Conservation (phyloP, 2,329 filamentous ascomycete genomes). For the Fusarium sp. region DNA sequence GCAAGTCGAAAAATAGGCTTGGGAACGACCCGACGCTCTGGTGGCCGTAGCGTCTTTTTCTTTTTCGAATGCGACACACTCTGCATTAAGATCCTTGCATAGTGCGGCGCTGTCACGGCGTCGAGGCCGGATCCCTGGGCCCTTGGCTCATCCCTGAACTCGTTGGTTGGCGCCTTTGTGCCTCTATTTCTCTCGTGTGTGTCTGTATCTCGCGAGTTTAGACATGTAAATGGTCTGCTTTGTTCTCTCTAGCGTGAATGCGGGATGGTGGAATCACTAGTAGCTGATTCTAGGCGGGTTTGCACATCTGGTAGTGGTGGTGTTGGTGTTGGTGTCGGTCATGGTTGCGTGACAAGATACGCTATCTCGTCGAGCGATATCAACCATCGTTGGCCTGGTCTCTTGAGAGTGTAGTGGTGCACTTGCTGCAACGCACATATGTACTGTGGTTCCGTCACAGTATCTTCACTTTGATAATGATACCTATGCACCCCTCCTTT, state of each 20-base stretch:
- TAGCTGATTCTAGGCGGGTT: conserved; percentile 3
- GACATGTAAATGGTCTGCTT: conserved; percentile 9
- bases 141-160: conserved; percentile 24
- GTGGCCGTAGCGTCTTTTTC: conserved; percentile 41
- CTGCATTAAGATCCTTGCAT: conserved; percentile 39
- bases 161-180: conserved; percentile 3
- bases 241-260: conserved; percentile 22
- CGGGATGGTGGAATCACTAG: conserved; percentile 13
- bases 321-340: conserved; percentile 19
- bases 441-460: not conserved
- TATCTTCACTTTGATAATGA: conserved; percentile 16
- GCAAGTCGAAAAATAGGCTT: conserved; percentile 27
- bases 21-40: conserved; percentile 39
- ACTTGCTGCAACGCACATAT: conserved; percentile 9
- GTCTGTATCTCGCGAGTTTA: conserved; percentile 9
- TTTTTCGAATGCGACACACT: conserved; percentile 36
- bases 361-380: conserved; percentile 30
- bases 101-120: conserved; percentile 33
- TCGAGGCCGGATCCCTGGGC: conserved; percentile 30
- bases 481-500: conserved; percentile 20
- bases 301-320: conserved; percentile 23
- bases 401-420: conserved; percentile 18
- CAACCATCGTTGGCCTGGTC: conserved; percentile 12
- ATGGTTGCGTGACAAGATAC: conserved; percentile 35
- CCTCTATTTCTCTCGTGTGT: conserved; percentile 5